A percentile compares a stretch with the other conserved stretches of the same genome.
These are phyloP conservation scores for Licmophora abbreviata DNA, from an alignment of 108 stramenopile genomes.

Conservation along the genomic window DNA sequence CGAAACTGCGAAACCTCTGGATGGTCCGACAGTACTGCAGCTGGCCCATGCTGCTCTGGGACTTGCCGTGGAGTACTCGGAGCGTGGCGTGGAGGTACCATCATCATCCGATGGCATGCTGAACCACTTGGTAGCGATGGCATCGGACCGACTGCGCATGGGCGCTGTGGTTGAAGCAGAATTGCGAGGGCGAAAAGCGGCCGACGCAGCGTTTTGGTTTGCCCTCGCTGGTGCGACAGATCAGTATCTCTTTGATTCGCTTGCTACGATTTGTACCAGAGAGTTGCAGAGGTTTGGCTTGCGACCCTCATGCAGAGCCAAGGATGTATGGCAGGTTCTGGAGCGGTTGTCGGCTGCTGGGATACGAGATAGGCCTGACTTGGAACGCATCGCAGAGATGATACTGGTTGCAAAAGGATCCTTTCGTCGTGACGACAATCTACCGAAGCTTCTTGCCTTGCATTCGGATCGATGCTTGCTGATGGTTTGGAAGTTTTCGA, in stretches of 20 bases:
- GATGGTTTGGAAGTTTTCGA: conserved; percentile 61
- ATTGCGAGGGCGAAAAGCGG: conserved; percentile 60
- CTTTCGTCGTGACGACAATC: not conserved
- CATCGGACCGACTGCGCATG: conserved; percentile 14
- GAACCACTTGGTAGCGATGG: conserved; percentile 11
- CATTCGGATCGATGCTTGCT: conserved; percentile 49
- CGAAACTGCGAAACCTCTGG: not conserved
- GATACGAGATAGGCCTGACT: not conserved
- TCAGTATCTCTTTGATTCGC: conserved; percentile 24
- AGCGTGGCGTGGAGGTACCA: too few species aligned
- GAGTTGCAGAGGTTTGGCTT: conserved; percentile 54
- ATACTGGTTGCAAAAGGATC: not conserved
- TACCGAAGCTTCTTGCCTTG: conserved; percentile 21
- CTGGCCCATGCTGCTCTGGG: conserved; percentile 64
- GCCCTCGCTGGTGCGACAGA: conserved; percentile 44
- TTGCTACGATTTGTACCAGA: conserved; percentile 29
- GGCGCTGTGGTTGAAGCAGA: conserved; percentile 12
- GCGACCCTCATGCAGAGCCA: conserved; percentile 46
- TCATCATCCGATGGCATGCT: conserved; percentile 12
- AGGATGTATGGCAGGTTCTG: conserved; percentile 53
- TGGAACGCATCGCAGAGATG: conserved; percentile 2
- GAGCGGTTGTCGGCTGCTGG: conserved; percentile 65
- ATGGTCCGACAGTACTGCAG: conserved; percentile 31
- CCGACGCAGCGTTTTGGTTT: conserved; percentile 81
- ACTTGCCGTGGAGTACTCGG: conserved; percentile 20